Evolutionary conservation across 495 filamentous ascomycete species (phyloP).

Genomic region (Pyronema domesticum): DNA sequence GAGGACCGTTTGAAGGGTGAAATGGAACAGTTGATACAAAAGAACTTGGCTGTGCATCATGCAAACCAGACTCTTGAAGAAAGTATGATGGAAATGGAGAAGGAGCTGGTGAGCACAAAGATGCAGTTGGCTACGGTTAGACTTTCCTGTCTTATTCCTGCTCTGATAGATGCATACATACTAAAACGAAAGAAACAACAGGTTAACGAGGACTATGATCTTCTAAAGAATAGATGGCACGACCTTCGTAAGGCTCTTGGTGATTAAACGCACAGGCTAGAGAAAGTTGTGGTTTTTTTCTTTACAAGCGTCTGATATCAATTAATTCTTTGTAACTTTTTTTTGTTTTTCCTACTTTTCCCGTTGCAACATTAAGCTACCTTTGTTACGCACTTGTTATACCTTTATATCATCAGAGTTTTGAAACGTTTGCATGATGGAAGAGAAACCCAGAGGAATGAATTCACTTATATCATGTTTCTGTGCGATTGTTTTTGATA

Average conservation of each 20-base stretch:
- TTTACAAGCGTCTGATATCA: too few relatives aligned
- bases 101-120: constrained; percentile 80
- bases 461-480: too few relatives aligned
- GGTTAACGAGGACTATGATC: constrained; percentile 56
- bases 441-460: too few relatives aligned
- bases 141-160: neutral
- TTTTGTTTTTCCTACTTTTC: too few relatives aligned
- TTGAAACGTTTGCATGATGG: too few relatives aligned
- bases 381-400: too few relatives aligned
- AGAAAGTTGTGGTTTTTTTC: neutral
- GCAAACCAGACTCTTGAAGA: constrained; percentile 82
- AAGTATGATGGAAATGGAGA: constrained; percentile 84
- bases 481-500: too few relatives aligned
- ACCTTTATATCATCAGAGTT: too few relatives aligned
- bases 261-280: constrained; percentile 6
- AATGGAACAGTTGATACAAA: constrained; percentile 81
- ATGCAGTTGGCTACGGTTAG: constrained; percentile 84
- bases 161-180: neutral
- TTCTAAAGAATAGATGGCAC: constrained; percentile 59
- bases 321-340: too few relatives aligned
- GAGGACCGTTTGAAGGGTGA: constrained; percentile 66
- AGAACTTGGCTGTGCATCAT: constrained; percentile 85
- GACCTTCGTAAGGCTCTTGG: constrained; percentile 56
- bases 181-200: constrained; percentile 28
- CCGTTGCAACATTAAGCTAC: too few relatives aligned